These are phyloP conservation scores for Gossypium herbaceum DNA, from an alignment of 345 rosid genomes.

Conservation along the genomic window DNA sequence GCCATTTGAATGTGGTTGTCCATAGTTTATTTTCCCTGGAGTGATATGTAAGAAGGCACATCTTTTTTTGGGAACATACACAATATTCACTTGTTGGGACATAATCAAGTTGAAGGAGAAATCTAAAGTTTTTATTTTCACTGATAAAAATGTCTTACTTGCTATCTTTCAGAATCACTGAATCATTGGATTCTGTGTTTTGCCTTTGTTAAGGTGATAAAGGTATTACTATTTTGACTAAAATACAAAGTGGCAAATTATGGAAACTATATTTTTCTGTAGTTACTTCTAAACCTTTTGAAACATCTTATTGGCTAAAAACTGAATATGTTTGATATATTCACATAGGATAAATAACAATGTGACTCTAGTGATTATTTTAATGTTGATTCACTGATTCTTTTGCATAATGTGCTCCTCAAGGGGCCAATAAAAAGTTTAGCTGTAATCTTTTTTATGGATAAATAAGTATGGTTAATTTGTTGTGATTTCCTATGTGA, in stretches of 20 bases:
- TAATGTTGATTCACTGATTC: not conserved
- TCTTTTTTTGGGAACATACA: not conserved
- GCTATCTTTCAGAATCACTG: not conserved
- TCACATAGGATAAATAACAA: not conserved
- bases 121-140: slow-evolving; percentile 5
- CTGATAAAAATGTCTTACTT: not conserved
- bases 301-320: slow-evolving; percentile 3
- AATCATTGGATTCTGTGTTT: slow-evolving; percentile 9
- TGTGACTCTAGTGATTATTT: not conserved
- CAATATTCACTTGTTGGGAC: not conserved
- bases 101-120: slow-evolving; percentile 7
- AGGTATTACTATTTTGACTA: slow-evolving; percentile 6
- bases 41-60: not conserved
- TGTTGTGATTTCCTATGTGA: slow-evolving; percentile 17
- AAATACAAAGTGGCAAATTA: slow-evolving; percentile 1
- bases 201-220: not conserved
- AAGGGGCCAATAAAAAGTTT: not conserved
- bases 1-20: not conserved
- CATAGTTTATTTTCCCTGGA: slow-evolving; percentile 1
- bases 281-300: not conserved
- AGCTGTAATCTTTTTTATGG: not conserved
- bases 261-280: not conserved
- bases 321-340: not conserved
- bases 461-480: slow-evolving; percentile 8
- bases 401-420: slow-evolving; percentile 3